These are phyloP conservation scores for Dryas alaskensis DNA, from an alignment of 306 rosid genomes.

Conservation along the genomic window DNA sequence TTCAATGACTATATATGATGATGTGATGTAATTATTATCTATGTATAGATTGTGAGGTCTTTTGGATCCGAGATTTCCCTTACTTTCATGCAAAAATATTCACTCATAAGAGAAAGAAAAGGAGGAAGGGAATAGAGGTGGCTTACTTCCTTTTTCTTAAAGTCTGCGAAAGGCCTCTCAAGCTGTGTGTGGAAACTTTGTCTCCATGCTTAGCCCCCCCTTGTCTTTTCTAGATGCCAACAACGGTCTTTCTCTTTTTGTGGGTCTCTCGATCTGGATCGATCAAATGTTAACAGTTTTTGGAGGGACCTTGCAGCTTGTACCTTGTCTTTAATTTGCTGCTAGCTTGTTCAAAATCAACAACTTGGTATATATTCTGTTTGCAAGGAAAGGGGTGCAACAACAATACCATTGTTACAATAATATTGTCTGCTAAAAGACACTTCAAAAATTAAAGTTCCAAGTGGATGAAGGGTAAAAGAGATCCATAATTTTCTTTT, in stretches of 20 bases:
- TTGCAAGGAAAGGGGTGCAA: slow-evolving; percentile 17
- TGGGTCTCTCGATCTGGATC: slow-evolving; percentile 33
- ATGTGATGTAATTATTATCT: not conserved
- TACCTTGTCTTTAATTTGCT: slow-evolving; percentile 3
- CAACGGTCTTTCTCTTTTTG: slow-evolving; percentile 38
- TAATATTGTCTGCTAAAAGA: slow-evolving; percentile 7
- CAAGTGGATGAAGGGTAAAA: no score
- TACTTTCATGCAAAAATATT: slow-evolving; percentile 65
- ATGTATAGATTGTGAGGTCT: slow-evolving; percentile 24
- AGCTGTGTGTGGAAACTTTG: slow-evolving; percentile 73
- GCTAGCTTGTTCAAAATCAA: not conserved
- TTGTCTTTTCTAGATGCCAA: slow-evolving; percentile 81
- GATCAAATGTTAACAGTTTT: slow-evolving; percentile 14
- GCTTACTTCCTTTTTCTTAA: slow-evolving; percentile 49
- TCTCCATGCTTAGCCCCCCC: slow-evolving; percentile 46
- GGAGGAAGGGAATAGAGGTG: slow-evolving; percentile 33
- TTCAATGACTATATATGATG: slow-evolving; percentile 14
- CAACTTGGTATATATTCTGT: slow-evolving; percentile 24
- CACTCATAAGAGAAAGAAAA: slow-evolving; percentile 15
- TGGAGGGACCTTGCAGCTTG: slow-evolving; percentile 13
- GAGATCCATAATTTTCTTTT: no score
- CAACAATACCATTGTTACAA: not conserved
- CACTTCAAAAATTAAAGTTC: no score
- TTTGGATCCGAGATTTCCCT: slow-evolving; percentile 60
- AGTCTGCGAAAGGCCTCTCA: slow-evolving; percentile 67